Evolutionary conservation across 495 filamentous ascomycete genomes (phyloP).

Genomic region (Podospora pseudopauciseta): DNA sequence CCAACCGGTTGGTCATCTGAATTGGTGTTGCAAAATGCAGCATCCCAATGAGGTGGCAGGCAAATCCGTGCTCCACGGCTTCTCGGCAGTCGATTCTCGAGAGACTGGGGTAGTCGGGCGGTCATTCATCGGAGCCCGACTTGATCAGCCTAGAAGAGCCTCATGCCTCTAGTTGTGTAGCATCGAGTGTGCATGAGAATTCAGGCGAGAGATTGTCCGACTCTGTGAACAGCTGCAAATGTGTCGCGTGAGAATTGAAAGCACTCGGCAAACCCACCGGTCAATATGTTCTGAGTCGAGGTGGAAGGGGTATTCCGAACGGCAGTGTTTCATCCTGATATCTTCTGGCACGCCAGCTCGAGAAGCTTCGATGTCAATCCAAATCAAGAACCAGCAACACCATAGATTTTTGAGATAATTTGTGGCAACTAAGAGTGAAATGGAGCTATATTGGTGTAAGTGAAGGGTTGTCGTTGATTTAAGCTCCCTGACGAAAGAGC

Average conservation of each 20-base stretch:
- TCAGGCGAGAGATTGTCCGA: not conserved
- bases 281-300: not conserved
- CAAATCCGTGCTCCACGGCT: not conserved
- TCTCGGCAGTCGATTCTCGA: not conserved
- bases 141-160: not conserved
- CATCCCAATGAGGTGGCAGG: not conserved
- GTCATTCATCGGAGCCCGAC: not conserved
- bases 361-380: not conserved
- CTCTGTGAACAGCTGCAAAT: not conserved
- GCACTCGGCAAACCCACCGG: not conserved
- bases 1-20: constrained; percentile 1
- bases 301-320: not conserved
- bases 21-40: not conserved
- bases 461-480: not conserved
- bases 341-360: not conserved
- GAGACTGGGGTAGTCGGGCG: not conserved
- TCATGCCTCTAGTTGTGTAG: not conserved
- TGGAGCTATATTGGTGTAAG: not conserved
- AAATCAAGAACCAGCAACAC: not conserved
- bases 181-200: not conserved
- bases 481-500: not conserved
- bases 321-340: not conserved
- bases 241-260: not conserved
- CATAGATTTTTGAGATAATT: not conserved
- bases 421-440: not conserved